Evolutionary conservation across 257 asterid genomes (phyloP), one percentile per base, ranked within the genome.

Genomic region (Solanum appendiculatum): DNA sequence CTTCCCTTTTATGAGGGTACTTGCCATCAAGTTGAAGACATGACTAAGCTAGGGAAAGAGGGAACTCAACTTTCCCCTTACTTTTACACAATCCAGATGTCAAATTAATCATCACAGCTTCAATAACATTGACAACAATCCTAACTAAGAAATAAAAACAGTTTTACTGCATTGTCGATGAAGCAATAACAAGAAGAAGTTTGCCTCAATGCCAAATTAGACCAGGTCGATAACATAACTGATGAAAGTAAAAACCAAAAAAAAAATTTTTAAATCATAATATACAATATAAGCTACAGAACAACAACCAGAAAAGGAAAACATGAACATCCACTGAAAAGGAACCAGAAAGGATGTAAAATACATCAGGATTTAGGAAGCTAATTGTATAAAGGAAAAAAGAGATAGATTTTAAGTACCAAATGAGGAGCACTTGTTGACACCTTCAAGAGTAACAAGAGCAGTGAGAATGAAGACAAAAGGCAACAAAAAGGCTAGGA

Each of bases 381-480:
- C 58, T 39, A 74, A 21, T 21, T 37, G 31, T 7, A 75, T 69
- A 31, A 68, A 68, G 39, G 75, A 31, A 75, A 56, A 40, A 25
- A 5, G 60, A 37, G 6, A 37, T 29, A 56, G 88, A 44, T 54
- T 40, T 27, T 58, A 85, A 88, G 39, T 92, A 96, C 99, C 99
- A 18, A 96, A 88, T 37, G 99, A 92, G 90, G 99, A 95, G 92
- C 99, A 96, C 93, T 96, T 95, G 94, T 96, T 96, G 95, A 93
- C 98, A 88, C 99, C 99, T 93, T 96, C 99, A 34, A 96, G 98
- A 86, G 99, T 96, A 92, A 95, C 93, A 85, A 94, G 89, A 25
- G 99, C 99, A 40, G 99, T 94, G 86, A 95, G 94, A 91, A 96
- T 96, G 94, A 96, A 96, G 89, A 95, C 93, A 88, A 96, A 96